Conservation (phyloP, 228 moss, liverwort and hornwort species). For the Sphagnum fallax region DNA sequence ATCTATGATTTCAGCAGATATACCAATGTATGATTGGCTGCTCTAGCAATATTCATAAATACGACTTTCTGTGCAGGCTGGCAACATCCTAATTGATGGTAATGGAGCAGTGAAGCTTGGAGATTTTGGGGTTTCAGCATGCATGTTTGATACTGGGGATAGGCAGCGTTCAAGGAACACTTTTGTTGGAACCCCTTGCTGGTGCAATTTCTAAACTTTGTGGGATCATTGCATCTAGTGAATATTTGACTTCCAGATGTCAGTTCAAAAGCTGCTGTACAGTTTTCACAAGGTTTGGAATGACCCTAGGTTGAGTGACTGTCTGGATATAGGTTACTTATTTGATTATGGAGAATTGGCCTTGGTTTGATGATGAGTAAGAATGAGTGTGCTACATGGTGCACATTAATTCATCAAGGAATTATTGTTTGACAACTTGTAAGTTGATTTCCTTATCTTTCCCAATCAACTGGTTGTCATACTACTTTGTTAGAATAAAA, state of each 20-base stretch:
- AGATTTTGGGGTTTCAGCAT: conserved; percentile 96
- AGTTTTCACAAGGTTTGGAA: too few relatives aligned
- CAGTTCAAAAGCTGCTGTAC: too few relatives aligned
- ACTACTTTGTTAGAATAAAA: not conserved
- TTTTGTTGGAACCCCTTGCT: conserved; percentile 97
- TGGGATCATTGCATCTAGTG: not conserved
- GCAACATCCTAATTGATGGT: conserved; percentile 80
- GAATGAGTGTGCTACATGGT: not conserved
- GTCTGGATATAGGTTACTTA: too few relatives aligned
- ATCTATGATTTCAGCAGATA: not conserved
- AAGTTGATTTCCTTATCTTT: not conserved
- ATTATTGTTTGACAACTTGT: not conserved
- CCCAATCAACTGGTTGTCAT: too few relatives aligned
- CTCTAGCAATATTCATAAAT: not conserved
- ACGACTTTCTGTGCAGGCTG: conserved; percentile 40
- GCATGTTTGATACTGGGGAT: conserved; percentile 99
- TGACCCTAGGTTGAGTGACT: too few relatives aligned
- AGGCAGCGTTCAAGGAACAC: conserved; percentile 93
- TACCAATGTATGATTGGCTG: not conserved
- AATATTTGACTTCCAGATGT: too few relatives aligned
- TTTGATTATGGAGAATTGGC: too few relatives aligned
- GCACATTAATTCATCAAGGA: not conserved
- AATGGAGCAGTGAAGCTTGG: conserved; percentile 89
- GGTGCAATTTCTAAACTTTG: conserved; percentile 23
- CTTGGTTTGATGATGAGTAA: not conserved